These are phyloP conservation scores for Cyberlindnera lachancei DNA, from an alignment of 805 yeast genomes.

Conservation along the genomic window DNA sequence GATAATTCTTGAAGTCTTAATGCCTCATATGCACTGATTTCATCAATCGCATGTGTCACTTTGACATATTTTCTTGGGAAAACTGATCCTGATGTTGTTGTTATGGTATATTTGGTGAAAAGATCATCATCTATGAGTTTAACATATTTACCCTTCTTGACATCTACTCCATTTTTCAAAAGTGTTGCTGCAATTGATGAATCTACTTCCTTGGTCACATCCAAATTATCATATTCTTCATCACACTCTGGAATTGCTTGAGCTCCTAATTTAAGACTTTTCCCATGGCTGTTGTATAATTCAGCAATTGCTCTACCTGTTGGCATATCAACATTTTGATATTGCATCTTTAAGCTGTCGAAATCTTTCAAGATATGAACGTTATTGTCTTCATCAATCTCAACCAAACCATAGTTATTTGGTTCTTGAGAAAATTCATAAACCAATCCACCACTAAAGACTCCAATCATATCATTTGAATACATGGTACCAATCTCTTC, in stretches of 20 bases:
- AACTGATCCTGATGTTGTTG: conserved; percentile 34
- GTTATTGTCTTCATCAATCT: conserved; percentile 36
- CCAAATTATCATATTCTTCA: conserved; percentile 34
- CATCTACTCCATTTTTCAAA: conserved; percentile 42
- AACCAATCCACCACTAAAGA: conserved; percentile 85
- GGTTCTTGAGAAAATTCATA: conserved; percentile 83
- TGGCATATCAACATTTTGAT: conserved; percentile 28
- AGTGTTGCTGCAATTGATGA: conserved; percentile 37
- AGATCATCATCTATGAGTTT: conserved; percentile 37
- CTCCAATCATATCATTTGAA: conserved; percentile 63
- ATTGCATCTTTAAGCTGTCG: conserved; percentile 41
- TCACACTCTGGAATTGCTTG: conserved; percentile 29
- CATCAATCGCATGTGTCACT: conserved; percentile 17
- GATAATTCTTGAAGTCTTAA: conserved; percentile 14
- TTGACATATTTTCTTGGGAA: conserved; percentile 17
- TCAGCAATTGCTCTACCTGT: conserved; percentile 22
- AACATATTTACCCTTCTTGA: conserved; percentile 42
- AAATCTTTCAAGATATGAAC: conserved; percentile 55
- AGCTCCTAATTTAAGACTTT: conserved; percentile 18
- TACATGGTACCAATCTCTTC: conserved; percentile 68
- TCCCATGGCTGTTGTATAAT: conserved; percentile 17
- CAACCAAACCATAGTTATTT: conserved; percentile 77
- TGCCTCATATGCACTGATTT: conserved; percentile 21
- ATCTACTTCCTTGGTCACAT: conserved; percentile 30
- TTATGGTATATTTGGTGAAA: conserved; percentile 34